phyloP scores from a whole-genome alignment of 495 filamentous ascomycete genomes.

The Xylaria cubensis region DNA sequence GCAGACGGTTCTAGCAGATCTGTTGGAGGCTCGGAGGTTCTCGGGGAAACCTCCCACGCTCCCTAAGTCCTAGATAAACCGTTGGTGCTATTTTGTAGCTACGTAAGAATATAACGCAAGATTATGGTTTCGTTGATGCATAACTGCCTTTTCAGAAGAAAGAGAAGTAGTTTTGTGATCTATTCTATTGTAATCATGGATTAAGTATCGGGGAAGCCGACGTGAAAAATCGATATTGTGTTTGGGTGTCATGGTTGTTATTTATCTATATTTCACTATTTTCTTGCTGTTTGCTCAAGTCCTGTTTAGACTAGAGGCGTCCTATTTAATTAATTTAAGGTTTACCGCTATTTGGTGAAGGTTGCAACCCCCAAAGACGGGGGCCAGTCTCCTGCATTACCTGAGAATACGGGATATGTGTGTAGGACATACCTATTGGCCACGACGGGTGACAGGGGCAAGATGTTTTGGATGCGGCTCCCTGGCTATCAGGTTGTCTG shows the following conservation, averaged over 20 bases:
- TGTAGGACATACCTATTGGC: not conserved
- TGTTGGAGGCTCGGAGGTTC: not conserved
- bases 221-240: not conserved
- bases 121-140: not conserved
- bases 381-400: not conserved
- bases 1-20: not conserved
- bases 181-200: not conserved
- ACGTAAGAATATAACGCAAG: not conserved
- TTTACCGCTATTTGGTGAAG: not conserved
- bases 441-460: not conserved
- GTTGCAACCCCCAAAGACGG: not conserved
- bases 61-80: not conserved
- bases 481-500: not conserved
- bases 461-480: not conserved
- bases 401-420: not conserved
- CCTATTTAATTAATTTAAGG: not conserved
- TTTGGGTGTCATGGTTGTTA: not conserved
- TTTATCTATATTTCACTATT: not conserved
- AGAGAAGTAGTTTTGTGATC: not conserved
- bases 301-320: not conserved
- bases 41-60: not conserved
- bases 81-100: not conserved
- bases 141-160: not conserved
- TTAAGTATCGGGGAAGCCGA: not conserved
- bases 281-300: not conserved